A percentile compares a stretch with the other conserved stretches of the same genome.
These are phyloP conservation scores for Xylaria sp. DNA, from an alignment of 2,329 filamentous ascomycete species.

Conservation along the genomic window DNA sequence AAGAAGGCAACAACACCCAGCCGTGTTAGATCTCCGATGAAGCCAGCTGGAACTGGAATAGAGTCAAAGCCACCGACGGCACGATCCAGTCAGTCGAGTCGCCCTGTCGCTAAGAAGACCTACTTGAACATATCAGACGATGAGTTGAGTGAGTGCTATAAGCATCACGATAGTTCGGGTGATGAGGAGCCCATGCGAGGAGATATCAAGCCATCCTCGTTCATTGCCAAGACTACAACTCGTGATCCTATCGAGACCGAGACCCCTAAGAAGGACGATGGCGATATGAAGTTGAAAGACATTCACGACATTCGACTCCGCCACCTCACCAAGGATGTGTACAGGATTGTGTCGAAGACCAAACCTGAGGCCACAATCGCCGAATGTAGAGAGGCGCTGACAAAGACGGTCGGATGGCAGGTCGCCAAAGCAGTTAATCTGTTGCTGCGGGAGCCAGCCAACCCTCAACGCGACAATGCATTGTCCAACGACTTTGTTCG, in stretches of 20 bases:
- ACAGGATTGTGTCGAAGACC: slow-evolving; percentile 27
- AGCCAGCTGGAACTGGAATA: slow-evolving; percentile 75
- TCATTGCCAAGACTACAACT: slow-evolving; percentile 24
- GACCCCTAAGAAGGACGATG: slow-evolving; percentile 14
- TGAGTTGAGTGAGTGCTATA: slow-evolving; percentile 31
- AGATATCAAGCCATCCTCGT: slow-evolving; percentile 32
- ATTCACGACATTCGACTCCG: slow-evolving; percentile 31
- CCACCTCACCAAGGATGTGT: slow-evolving; percentile 29
- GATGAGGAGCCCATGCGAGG: slow-evolving; percentile 31
- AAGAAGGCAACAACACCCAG: slow-evolving; percentile 15
- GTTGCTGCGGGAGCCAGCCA: slow-evolving; percentile 14
- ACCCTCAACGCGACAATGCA: neutral
- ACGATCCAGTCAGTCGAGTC: slow-evolving; percentile 31
- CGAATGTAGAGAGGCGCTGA: slow-evolving; percentile 30
- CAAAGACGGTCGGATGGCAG: slow-evolving; percentile 25
- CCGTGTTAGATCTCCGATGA: slow-evolving; percentile 58
- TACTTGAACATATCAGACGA: slow-evolving; percentile 32
- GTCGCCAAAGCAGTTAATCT: slow-evolving; percentile 26
- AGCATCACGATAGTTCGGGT: slow-evolving; percentile 31
- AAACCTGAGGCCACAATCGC: slow-evolving; percentile 26
- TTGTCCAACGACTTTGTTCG: slow-evolving; percentile 6
- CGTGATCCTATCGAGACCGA: slow-evolving; percentile 13
- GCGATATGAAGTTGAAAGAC: slow-evolving; percentile 26
- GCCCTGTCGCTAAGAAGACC: slow-evolving; percentile 30
- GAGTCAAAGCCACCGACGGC: slow-evolving; percentile 51